These are phyloP conservation scores for Tieghemostelium lacteum DNA, from an alignment of 78 protist genomes.

Conservation along the genomic window DNA sequence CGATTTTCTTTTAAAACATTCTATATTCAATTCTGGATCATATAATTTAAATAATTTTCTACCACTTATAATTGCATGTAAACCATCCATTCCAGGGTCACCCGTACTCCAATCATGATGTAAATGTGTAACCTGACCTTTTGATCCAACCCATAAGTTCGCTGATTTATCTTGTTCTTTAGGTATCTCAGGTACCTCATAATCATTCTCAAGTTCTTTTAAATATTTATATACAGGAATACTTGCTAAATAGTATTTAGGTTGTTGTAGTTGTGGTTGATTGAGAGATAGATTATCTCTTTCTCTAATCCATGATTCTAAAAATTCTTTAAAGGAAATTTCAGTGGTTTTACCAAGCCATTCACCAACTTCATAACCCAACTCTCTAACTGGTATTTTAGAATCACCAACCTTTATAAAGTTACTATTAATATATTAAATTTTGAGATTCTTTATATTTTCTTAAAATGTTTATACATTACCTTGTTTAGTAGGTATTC, in stretches of 20 bases:
- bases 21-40: slow-evolving; percentile 18
- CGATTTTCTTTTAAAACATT: slow-evolving; percentile 14
- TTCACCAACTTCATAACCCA: slow-evolving; percentile 53
- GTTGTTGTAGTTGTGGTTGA: neutral
- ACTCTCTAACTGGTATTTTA: slow-evolving; percentile 40
- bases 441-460: neutral
- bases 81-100: slow-evolving; percentile 85
- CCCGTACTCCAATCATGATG: slow-evolving; percentile 79
- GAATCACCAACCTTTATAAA: neutral
- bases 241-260: slow-evolving; percentile 64
- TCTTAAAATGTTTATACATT: neutral
- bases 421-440: neutral
- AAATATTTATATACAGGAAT: slow-evolving; percentile 72
- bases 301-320: slow-evolving; percentile 1
- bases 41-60: slow-evolving; percentile 42
- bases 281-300: slow-evolving; percentile 6
- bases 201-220: slow-evolving; percentile 35
- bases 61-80: slow-evolving; percentile 72
- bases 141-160: slow-evolving; percentile 75
- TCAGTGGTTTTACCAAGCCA: slow-evolving; percentile 69
- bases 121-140: slow-evolving; percentile 75
- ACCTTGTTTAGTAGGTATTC: slow-evolving; percentile 8
- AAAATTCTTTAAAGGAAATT: slow-evolving; percentile 24
- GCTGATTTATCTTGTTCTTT: slow-evolving; percentile 50
- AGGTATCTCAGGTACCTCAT: slow-evolving; percentile 48